Evolutionary conservation across 2,329 filamentous ascomycete species (phyloP).

Genomic region (Colletotrichum karsti): DNA sequence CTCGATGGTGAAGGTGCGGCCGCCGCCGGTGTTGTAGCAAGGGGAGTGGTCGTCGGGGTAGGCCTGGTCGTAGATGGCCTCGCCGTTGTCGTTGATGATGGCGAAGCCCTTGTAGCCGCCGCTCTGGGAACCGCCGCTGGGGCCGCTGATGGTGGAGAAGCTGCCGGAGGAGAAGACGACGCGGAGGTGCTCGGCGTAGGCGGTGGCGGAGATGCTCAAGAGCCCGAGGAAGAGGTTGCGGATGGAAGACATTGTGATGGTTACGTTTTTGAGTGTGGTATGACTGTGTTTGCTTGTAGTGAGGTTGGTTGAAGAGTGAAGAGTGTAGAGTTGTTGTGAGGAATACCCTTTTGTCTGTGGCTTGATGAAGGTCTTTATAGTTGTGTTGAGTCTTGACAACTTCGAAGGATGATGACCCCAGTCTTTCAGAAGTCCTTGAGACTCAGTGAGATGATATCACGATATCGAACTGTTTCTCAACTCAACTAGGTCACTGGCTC

Average conservation of each 20-base stretch:
- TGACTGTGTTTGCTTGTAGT: neutral
- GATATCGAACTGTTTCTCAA: neutral
- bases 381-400: neutral
- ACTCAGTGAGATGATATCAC: neutral
- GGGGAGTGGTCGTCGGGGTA: neutral
- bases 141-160: neutral
- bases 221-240: neutral
- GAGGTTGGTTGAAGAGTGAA: neutral
- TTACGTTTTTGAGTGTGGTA: neutral
- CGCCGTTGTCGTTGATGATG: conserved; percentile 6
- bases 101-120: conserved; percentile 3
- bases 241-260: neutral
- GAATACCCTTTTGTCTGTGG: neutral
- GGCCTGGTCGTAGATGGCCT: conserved; percentile 2
- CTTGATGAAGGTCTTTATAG: neutral
- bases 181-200: conserved; percentile 3
- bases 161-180: conserved; percentile 2
- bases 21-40: conserved; percentile 9
- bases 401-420: neutral
- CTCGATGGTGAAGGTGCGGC: conserved; percentile 8
- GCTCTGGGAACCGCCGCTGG: neutral
- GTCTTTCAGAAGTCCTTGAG: neutral
- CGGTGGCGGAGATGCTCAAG: neutral
- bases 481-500: neutral
- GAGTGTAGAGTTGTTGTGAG: neutral